A percentile compares a stretch with the other conserved stretches of the same genome.
These are phyloP conservation scores for Fusarium redolens DNA, from an alignment of 2,329 filamentous ascomycete species.

Conservation along the genomic window DNA sequence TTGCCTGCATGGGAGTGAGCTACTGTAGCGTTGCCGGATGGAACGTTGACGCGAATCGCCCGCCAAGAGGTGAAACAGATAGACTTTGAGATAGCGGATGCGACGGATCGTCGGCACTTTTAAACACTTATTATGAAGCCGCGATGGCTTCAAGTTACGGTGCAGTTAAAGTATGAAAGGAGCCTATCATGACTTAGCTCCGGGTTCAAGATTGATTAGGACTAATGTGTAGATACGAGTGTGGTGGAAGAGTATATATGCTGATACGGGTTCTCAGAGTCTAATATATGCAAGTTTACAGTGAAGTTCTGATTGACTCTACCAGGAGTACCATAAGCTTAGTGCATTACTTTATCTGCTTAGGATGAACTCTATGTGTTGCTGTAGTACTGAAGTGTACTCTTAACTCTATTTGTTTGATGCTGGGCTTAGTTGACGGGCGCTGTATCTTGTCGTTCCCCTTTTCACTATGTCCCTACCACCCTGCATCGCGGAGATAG, in stretches of 20 bases:
- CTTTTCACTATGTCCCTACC: too few species aligned
- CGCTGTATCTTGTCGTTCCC: too few species aligned
- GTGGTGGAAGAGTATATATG: background rate
- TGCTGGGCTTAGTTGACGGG: too few species aligned
- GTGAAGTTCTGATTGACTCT: background rate
- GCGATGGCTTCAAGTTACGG: constrained; percentile 7
- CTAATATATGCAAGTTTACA: background rate
- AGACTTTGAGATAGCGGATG: constrained; percentile 12
- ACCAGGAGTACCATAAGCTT: background rate
- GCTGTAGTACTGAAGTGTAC: background rate
- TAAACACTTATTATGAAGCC: constrained; percentile 13
- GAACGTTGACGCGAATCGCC: constrained; percentile 5
- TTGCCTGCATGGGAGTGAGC: background rate
- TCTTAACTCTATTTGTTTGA: background rate
- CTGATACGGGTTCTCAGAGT: background rate
- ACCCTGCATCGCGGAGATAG: background rate
- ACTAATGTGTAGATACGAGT: background rate
- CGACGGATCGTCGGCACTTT: constrained; percentile 20
- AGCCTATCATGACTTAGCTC: background rate
- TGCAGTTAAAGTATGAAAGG: background rate
- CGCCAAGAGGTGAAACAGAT: constrained; percentile 7
- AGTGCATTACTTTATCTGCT: background rate
- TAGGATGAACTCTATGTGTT: background rate
- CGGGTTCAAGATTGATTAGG: background rate
- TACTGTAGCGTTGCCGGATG: constrained; percentile 22